Conservation (phyloP, 805 yeast species). For the Priceomyces castillae region DNA sequence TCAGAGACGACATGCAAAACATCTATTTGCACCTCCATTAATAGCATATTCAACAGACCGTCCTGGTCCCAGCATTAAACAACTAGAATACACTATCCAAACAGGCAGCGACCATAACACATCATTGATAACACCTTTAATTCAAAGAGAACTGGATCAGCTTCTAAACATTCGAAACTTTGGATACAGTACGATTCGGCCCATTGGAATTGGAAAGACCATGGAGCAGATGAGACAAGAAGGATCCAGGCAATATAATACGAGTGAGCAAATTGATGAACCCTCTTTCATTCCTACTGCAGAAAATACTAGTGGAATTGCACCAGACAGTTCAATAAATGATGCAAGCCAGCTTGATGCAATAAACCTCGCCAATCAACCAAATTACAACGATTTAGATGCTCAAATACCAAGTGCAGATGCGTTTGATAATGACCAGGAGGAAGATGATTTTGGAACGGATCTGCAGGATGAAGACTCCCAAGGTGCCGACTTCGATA, state of each 20-base stretch:
- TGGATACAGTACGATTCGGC: conserved; percentile 36
- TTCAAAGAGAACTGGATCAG: conserved; percentile 20
- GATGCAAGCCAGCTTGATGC: conserved; percentile 2
- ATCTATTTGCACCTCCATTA: conserved; percentile 48
- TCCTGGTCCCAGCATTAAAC: conserved; percentile 23
- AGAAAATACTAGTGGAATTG: conserved; percentile 20
- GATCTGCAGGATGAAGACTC: conserved; percentile 9
- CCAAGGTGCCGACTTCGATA: conserved; percentile 12
- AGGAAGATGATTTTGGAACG: conserved; percentile 14
- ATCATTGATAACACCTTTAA: conserved; percentile 17
- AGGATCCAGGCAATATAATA: conserved; percentile 12
- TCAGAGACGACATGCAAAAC: conserved; percentile 20
- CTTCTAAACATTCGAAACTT: conserved; percentile 27
- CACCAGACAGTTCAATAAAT: conserved; percentile 7
- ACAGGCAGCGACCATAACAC: conserved; percentile 7
- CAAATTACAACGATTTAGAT: conserved; percentile 40
- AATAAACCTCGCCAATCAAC: conserved; percentile 5
- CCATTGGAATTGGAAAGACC: conserved; percentile 39
- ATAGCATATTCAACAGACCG: conserved; percentile 52
- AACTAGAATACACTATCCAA: conserved; percentile 18
- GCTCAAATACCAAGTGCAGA: conserved; percentile 45
- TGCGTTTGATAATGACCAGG: conserved; percentile 22
- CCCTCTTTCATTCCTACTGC: conserved; percentile 17
- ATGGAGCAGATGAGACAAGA: conserved; percentile 38
- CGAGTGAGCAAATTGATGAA: conserved; percentile 16